phyloP scores from a whole-genome alignment of 1,284 basidiomycete genomes.

The Puccinia coronata region DNA sequence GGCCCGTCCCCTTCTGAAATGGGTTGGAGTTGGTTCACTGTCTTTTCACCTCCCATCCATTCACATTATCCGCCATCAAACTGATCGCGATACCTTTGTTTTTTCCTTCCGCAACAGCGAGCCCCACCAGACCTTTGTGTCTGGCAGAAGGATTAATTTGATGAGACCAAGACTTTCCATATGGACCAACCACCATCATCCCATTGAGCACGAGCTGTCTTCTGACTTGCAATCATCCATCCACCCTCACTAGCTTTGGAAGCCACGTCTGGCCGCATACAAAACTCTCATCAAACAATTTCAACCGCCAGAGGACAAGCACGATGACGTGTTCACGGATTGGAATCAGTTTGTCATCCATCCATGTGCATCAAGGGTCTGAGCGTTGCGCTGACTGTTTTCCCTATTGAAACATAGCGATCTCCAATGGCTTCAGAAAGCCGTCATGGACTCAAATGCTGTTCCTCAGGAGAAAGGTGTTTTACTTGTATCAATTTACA shows the following conservation, averaged over 20 bases:
- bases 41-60: no score
- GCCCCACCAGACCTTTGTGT: no score
- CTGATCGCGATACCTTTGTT: no score
- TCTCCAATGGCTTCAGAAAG: slow-evolving; percentile 39
- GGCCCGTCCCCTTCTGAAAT: no score
- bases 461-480: slow-evolving; percentile 98
- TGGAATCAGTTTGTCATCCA: slow-evolving; percentile 44
- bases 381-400: background rate
- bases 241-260: slow-evolving; percentile 41
- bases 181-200: no score
- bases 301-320: slow-evolving; percentile 44
- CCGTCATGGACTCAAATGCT: slow-evolving; percentile 79
- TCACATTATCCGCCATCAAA: no score
- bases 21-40: no score
- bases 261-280: slow-evolving; percentile 44
- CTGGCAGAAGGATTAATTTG: no score
- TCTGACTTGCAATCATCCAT: no score
- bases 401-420: slow-evolving; percentile 16
- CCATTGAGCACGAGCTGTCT: background rate
- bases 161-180: no score
- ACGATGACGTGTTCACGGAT: slow-evolving; percentile 42
- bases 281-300: slow-evolving; percentile 49
- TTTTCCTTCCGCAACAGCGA: no score
- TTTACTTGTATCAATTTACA: slow-evolving; percentile 78
- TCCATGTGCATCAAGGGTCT: background rate